These are phyloP conservation scores for Mortierella polycephala DNA, from an alignment of 371 early-diverging fungal genomes.

Conservation along the genomic window DNA sequence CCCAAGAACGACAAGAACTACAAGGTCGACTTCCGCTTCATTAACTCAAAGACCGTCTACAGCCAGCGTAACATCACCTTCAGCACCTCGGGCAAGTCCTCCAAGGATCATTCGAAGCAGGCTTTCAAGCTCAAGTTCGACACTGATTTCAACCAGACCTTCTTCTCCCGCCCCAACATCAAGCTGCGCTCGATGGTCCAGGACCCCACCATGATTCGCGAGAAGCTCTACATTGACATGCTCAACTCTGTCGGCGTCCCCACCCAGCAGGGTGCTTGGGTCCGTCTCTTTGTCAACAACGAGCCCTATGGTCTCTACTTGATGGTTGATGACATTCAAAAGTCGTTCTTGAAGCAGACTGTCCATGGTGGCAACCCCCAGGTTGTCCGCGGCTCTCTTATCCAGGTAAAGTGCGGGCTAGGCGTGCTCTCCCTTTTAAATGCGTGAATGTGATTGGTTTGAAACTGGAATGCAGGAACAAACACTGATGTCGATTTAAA, in stretches of 20 bases:
- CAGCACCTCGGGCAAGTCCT: slow-evolving; percentile 62
- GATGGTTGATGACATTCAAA: slow-evolving; percentile 64
- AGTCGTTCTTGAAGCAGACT: slow-evolving; percentile 58
- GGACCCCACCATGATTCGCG: slow-evolving; percentile 63
- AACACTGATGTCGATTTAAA: not conserved
- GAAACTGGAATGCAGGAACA: no score
- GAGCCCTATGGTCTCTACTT: slow-evolving; percentile 62
- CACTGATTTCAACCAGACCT: slow-evolving; percentile 48
- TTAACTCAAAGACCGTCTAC: slow-evolving; percentile 56
- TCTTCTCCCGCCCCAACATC: slow-evolving; percentile 60
- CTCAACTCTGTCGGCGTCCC: slow-evolving; percentile 64
- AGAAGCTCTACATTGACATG: slow-evolving; percentile 63
- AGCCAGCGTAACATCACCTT: slow-evolving; percentile 56
- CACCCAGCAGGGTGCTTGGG: slow-evolving; percentile 60
- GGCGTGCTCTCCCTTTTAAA: not conserved
- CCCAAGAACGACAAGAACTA: slow-evolving; percentile 38
- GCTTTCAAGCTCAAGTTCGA: slow-evolving; percentile 61
- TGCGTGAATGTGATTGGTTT: no score
- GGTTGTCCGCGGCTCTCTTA: slow-evolving; percentile 21
- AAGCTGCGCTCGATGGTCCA: slow-evolving; percentile 62
- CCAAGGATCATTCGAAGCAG: slow-evolving; percentile 63
- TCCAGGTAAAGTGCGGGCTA: slow-evolving; percentile 20
- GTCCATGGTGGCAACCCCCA: slow-evolving; percentile 35
- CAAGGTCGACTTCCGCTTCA: slow-evolving; percentile 57
- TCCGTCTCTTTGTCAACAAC: slow-evolving; percentile 63